Base-by-base conservation (phyloP, 2,329 filamentous ascomycete genomes). In the Elsinoe arachidis region DNA sequence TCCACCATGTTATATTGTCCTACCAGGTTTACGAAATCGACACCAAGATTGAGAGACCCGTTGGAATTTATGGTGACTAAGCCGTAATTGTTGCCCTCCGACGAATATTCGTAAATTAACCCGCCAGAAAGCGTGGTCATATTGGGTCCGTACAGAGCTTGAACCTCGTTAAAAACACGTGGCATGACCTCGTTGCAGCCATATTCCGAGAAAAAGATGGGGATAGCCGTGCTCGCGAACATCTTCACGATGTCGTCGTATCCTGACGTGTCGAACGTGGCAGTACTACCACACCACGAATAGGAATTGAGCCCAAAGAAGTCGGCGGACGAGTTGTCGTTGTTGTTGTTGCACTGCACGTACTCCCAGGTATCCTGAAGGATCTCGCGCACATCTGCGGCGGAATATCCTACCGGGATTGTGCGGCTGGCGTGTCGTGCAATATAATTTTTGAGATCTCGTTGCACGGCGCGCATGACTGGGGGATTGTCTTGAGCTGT, bases 141-240 rank as follows among this genome's bases (percentile, higher is more conserved):
- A 62, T 88, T 65, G 38, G 77, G 66, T 58, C 86, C 80, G 71
- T 92, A 92, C 63, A 93, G 83, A 61, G 84, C 76, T 57, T 76
- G 77, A 11, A 90, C 85, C 72, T 93, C 88, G 63, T 86, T 85
- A 74, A 90, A 93, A 64, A 83, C 72, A 63, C 88, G 86, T 12
- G 86, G 84, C n/a, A 74, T 69, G 12, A 83, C 81, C 37, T 78
- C 76, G 75, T 90, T 92, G 81, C 88, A 92, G 60, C 88, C 88
- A 65, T 84, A 85, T 68, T 93, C 88, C 62, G 85, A 88, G 77
- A 88, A 91, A 78, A 92, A 92, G 65, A 91, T 78, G 33, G 88
- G 88, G 37, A 90, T 79, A 14, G 84, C 81, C 38, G 80, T 81
- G 62, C 77, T 77, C 64, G 77, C 72, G 76, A 92, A 90, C 69